Conservation (phyloP, 75 land plant species). For the Cupressus sempervirens region DNA sequence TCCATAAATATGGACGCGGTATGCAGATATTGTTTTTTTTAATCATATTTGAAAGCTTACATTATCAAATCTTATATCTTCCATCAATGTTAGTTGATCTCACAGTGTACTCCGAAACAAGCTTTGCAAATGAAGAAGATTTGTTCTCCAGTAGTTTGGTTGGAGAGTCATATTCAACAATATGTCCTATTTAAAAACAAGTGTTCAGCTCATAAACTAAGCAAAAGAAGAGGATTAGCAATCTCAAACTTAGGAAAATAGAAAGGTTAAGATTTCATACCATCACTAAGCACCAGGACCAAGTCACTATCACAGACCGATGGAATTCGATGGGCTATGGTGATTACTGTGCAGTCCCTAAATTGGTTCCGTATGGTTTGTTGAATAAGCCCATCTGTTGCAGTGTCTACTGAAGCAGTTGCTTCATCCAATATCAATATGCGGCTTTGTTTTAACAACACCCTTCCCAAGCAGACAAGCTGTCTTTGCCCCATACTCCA, state of each 20-base stretch:
- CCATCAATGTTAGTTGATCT: constrained; percentile 16
- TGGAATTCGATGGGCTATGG: constrained; percentile 25
- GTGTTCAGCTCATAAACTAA: background rate
- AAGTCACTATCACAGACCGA: constrained; percentile 19
- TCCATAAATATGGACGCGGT: too few species aligned
- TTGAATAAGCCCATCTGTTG: constrained; percentile 25
- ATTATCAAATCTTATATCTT: background rate
- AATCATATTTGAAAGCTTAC: background rate
- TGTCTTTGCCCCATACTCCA: constrained; percentile 25
- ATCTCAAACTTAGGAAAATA: background rate
- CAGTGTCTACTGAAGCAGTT: constrained; percentile 20
- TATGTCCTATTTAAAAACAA: constrained; percentile 19
- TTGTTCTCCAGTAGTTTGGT: constrained; percentile 27
- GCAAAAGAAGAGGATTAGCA: background rate
- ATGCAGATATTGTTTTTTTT: background rate
- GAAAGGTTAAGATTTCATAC: constrained; percentile 5
- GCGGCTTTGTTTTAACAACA: constrained; percentile 1
- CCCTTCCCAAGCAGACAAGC: constrained; percentile 21
- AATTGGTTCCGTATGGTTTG: constrained; percentile 15
- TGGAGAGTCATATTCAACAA: constrained; percentile 44
- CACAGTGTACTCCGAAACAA: constrained; percentile 42
- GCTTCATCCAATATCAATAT: constrained; percentile 30
- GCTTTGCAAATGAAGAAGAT: constrained; percentile 39
- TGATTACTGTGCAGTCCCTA: constrained; percentile 17
- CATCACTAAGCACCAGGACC: constrained; percentile 20